Evolutionary conservation across 257 asterid species (phyloP).

Genomic region (Misopates orontium): DNA sequence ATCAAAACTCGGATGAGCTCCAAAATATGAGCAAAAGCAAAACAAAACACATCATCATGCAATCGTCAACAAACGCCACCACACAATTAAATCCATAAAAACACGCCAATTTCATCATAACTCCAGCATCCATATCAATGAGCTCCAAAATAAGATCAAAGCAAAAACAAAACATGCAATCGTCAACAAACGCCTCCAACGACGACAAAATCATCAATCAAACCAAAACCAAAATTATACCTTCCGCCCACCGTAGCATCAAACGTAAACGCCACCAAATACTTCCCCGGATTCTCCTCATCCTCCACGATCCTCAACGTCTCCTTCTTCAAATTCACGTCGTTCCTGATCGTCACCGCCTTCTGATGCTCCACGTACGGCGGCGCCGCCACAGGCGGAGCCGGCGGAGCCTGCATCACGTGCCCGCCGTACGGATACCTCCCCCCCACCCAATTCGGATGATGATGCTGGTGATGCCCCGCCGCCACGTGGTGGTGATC

Average conservation of each 20-base stretch:
- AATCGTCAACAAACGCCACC: slow-evolving; percentile 8
- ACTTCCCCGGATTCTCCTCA: slow-evolving; percentile 77
- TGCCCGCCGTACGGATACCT: slow-evolving; percentile 80
- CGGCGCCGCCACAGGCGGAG: slow-evolving; percentile 33
- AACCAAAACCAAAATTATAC: slow-evolving; percentile 31
- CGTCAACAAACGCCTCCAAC: too few species aligned
- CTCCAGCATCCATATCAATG: too few species aligned
- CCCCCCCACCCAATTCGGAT: slow-evolving; percentile 67
- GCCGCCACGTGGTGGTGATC: slow-evolving; percentile 59
- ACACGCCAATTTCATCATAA: too few species aligned
- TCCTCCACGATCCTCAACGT: slow-evolving; percentile 83
- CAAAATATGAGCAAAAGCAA: neutral
- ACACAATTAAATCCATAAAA: neutral
- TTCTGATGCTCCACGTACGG: slow-evolving; percentile 95
- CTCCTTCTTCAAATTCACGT: slow-evolving; percentile 93
- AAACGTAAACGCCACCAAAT: slow-evolving; percentile 79
- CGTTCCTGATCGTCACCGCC: slow-evolving; percentile 94
- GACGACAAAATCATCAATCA: too few species aligned
- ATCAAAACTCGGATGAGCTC: slow-evolving; percentile 5
- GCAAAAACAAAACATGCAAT: too few species aligned
- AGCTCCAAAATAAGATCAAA: too few species aligned
- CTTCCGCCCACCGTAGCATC: slow-evolving; percentile 95
- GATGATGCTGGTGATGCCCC: too few species aligned
- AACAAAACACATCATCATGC: neutral
- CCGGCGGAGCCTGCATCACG: slow-evolving; percentile 58